Evolutionary conservation across 1,139 yeast genomes (phyloP).

Genomic region (Magnusiomyces tetraspermus): DNA sequence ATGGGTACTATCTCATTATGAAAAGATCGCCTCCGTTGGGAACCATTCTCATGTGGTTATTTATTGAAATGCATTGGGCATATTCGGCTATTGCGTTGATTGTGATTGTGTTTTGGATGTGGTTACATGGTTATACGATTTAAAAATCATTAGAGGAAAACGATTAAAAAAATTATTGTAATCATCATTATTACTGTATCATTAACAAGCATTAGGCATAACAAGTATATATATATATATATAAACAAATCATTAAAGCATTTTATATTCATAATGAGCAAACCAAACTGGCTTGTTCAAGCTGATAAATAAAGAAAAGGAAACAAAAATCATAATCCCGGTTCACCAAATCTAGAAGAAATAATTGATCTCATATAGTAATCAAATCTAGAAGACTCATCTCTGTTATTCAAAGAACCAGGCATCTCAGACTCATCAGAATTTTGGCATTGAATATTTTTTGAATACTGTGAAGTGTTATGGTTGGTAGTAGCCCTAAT

Average conservation of each 20-base stretch:
- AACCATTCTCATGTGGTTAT: constrained; percentile 35
- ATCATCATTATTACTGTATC: background rate
- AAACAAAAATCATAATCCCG: background rate
- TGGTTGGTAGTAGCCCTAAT: too few species aligned
- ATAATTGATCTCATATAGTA: background rate
- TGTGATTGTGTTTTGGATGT: constrained; percentile 27
- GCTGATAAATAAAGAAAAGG: background rate
- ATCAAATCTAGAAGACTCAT: background rate
- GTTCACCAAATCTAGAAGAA: background rate
- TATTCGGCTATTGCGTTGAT: constrained; percentile 29
- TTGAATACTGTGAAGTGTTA: too few species aligned
- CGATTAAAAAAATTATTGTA: too few species aligned
- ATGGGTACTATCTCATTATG: constrained; percentile 35
- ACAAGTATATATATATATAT: background rate
- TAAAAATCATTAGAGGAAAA: constrained; percentile 6
- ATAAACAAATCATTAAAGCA: background rate
- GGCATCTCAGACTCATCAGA: too few species aligned
- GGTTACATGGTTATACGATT: constrained; percentile 24
- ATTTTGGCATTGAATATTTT: too few species aligned
- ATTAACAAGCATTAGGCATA: background rate
- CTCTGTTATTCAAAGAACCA: too few species aligned
- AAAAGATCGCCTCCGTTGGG: constrained; percentile 36
- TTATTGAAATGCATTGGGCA: constrained; percentile 35
- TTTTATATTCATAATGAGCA: too few species aligned
- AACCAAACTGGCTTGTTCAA: too few species aligned